These are phyloP conservation scores for Ogataea zsoltii DNA, from an alignment of 805 yeast genomes.

Conservation along the genomic window DNA sequence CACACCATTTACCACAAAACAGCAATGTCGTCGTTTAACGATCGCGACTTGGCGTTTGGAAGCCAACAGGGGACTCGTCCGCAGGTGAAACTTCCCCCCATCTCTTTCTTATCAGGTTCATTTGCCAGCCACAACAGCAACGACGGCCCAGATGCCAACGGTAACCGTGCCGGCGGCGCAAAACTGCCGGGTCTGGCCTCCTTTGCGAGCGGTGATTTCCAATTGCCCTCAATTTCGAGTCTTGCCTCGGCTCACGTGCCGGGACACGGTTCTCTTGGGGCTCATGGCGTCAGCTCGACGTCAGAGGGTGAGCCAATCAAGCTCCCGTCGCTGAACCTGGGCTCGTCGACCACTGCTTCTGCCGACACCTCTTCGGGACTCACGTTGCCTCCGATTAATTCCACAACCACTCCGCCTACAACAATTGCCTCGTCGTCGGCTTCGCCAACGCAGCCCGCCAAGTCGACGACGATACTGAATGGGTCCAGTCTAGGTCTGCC, in stretches of 20 bases:
- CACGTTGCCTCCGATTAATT: constrained; percentile 11
- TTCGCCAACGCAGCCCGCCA: constrained; percentile 3
- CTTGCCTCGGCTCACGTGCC: constrained; percentile 5
- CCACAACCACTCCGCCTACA: constrained; percentile 5
- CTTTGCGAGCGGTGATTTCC: constrained; percentile 20
- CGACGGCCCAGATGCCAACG: constrained; percentile 1
- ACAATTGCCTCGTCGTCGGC: constrained; percentile 9
- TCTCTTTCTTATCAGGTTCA: constrained; percentile 25
- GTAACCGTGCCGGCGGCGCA: neutral
- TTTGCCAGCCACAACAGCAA: constrained; percentile 11
- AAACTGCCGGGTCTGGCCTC: constrained; percentile 11
- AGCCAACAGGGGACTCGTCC: constrained; percentile 8
- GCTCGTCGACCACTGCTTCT: constrained; percentile 5
- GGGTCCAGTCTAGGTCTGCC: constrained; percentile 12
- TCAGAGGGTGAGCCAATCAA: constrained; percentile 13
- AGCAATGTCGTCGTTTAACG: constrained; percentile 12
- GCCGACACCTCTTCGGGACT: constrained; percentile 7
- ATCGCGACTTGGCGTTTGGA: constrained; percentile 8
- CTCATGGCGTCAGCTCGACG: neutral
- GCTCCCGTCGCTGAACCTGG: constrained; percentile 19
- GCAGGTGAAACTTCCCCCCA: constrained; percentile 29
- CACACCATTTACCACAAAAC: neutral
- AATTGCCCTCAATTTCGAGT: constrained; percentile 15
- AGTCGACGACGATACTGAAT: neutral
- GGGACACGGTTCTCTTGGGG: neutral